phyloP scores from a whole-genome alignment of 225 moss, liverwort and hornwort species.

The Pleurozium schreberi region DNA sequence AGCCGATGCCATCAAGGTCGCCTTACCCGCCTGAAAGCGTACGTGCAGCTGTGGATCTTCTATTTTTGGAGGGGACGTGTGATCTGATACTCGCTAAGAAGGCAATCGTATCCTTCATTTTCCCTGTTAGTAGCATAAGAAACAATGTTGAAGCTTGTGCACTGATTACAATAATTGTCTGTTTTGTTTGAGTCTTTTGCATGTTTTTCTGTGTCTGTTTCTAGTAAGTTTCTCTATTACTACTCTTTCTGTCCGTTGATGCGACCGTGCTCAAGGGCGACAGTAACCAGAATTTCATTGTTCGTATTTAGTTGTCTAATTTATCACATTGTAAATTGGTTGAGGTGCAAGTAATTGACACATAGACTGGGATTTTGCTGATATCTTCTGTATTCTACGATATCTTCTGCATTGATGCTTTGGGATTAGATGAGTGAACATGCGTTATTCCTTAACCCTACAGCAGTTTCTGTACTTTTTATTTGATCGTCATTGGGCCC shows the following conservation, averaged over 20 bases:
- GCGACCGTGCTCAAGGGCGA: neutral
- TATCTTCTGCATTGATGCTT: neutral
- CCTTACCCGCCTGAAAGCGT: slow-evolving; percentile 78
- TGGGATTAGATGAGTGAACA: neutral
- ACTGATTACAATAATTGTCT: neutral
- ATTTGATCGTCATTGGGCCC: slow-evolving; percentile 89
- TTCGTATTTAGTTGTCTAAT: neutral
- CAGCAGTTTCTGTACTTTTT: slow-evolving; percentile 84
- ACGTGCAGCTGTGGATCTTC: slow-evolving; percentile 74
- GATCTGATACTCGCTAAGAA: slow-evolving; percentile 95
- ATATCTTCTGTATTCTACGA: neutral
- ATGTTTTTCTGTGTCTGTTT: neutral
- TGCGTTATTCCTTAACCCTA: neutral
- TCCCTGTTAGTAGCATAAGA: neutral
- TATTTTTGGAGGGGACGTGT: slow-evolving; percentile 81
- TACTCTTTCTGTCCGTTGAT: neutral
- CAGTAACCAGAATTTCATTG: neutral
- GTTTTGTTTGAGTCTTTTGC: neutral
- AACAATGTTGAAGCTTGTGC: neutral
- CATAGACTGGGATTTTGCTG: neutral
- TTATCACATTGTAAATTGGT: neutral
- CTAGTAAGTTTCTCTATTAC: neutral
- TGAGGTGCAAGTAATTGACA: neutral
- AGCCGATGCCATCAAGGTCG: slow-evolving; percentile 20
- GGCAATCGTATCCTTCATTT: slow-evolving; percentile 74